Base-by-base conservation (phyloP, 2,329 filamentous ascomycete species). In the Aspergillus brunneoviolaceus region DNA sequence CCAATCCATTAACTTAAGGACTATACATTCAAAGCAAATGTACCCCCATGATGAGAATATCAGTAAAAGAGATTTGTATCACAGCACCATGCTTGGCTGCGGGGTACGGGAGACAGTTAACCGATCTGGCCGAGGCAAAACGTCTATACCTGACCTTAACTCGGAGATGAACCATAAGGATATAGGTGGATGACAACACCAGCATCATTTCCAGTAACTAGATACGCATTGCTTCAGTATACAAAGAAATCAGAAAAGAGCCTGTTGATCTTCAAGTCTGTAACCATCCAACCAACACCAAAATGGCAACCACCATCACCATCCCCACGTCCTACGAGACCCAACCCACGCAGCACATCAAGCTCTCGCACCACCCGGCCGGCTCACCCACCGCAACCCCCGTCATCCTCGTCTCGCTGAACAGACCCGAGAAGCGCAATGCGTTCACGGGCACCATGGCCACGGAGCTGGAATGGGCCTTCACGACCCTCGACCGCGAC, bases 371-470 rank as follows among this genome's bases (percentile, higher is more conserved):
- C 56, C 70, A 78, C 47, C 77, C 76, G 5, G 66, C 66, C 0
- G 74, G 70, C 27, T 85, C 87, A 0, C 72, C 81, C 11, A 76
- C 81, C 2, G 82, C 84, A 14, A 77, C 76, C 2, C 69, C 72
- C 0, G 76, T 85, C 27, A 75, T 81, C 33, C 68, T 84, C 29
- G 67, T 87, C 58, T 78, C 80, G 14, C 71, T 86, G 61, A 82
- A 84, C 71, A 79, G 85, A 2, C 84, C 82, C 2, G 76, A 78
- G 50, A 86, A 87, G 70, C 78, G 83, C 58, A 87, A 87, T 76
- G 84, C 85, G 10, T 80, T 87, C 59, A 86, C 83, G 2, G 75
- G 79, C 57, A 70, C 72, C 51, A 80, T 86, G 74, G 81, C 84
- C 63, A 67, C 70, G 58, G 76, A 84, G 51, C 71, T 85, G 4